A percentile compares a stretch with the other conserved stretches of the same genome.
Conservation (phyloP, 2,329 filamentous ascomycete species). For the Aspergillus caelatus region DNA sequence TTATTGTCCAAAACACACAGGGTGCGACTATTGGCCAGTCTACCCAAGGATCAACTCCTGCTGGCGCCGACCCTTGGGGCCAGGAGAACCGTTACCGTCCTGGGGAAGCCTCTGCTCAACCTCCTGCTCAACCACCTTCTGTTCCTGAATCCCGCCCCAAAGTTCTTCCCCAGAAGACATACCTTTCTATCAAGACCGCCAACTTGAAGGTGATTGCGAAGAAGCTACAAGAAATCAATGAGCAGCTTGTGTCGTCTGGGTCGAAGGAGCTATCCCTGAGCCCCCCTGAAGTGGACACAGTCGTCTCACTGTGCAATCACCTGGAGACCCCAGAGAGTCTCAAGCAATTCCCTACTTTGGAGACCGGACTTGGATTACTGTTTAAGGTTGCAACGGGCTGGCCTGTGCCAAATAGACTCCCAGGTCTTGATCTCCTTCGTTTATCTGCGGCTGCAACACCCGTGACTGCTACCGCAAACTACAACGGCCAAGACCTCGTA, state of each 20-base stretch:
- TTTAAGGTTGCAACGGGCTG: slow-evolving; percentile 75
- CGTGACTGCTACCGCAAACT: slow-evolving; percentile 64
- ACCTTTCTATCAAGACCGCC: slow-evolving; percentile 74
- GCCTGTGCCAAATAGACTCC: slow-evolving; percentile 78
- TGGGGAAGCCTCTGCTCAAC: slow-evolving; percentile 57
- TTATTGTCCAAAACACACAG: slow-evolving; percentile 87
- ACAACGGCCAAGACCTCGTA: slow-evolving; percentile 60
- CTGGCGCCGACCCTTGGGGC: slow-evolving; percentile 72
- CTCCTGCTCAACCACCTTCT: slow-evolving; percentile 29
- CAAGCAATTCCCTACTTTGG: slow-evolving; percentile 52
- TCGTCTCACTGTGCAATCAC: slow-evolving; percentile 64
- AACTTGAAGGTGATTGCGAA: slow-evolving; percentile 72
- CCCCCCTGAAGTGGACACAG: slow-evolving; percentile 66
- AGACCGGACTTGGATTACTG: slow-evolving; percentile 63
- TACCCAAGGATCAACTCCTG: slow-evolving; percentile 46
- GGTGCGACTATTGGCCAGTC: slow-evolving; percentile 77
- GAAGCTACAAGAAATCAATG: slow-evolving; percentile 75
- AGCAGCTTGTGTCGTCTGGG: slow-evolving; percentile 67
- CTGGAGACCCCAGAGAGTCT: slow-evolving; percentile 55
- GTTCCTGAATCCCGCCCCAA: slow-evolving; percentile 53
- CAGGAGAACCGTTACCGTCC: slow-evolving; percentile 78
- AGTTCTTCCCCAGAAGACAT: slow-evolving; percentile 76
- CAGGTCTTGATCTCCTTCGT: slow-evolving; percentile 85
- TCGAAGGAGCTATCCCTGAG: slow-evolving; percentile 75
- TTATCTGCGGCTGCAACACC: slow-evolving; percentile 72